Evolutionary conservation across 2,329 filamentous ascomycete species (phyloP).

Genomic region (Epichloe hybrida): DNA sequence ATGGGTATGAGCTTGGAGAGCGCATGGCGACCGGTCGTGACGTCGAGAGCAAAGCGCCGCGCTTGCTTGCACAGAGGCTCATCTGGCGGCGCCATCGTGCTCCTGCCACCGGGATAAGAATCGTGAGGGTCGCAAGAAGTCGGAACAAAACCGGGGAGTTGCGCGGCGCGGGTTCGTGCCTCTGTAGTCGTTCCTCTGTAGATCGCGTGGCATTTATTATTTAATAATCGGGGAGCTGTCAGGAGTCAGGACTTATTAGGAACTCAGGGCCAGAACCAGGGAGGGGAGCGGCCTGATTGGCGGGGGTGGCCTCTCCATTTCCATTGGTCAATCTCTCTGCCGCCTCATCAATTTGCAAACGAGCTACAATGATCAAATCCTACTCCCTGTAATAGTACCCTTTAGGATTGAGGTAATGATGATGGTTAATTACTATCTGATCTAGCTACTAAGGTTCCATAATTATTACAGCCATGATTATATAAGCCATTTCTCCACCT

Average conservation of each 20-base stretch:
- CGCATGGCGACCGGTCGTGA: conserved; percentile 34
- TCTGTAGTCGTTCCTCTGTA: not conserved
- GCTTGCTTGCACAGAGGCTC: conserved; percentile 15
- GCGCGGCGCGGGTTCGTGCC: not conserved
- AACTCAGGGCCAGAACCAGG: no score
- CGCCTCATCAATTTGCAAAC: no score
- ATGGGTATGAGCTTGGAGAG: conserved; percentile 40
- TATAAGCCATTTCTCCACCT: no score
- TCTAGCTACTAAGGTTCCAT: no score
- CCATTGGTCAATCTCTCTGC: no score
- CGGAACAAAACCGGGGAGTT: not conserved
- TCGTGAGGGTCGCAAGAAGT: not conserved
- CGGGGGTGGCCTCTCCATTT: no score
- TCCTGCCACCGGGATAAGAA: not conserved
- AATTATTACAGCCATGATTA: no score
- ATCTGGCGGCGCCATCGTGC: conserved; percentile 15
- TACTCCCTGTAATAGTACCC: no score
- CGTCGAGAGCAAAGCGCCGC: conserved; percentile 23
- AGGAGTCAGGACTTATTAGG: not conserved
- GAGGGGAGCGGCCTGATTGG: no score
- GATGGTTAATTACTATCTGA: no score
- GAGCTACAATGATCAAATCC: not conserved
- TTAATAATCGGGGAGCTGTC: not conserved
- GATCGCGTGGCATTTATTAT: conserved; percentile 1
- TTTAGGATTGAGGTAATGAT: no score